Evolutionary conservation across 805 yeast species (phyloP), one percentile per base, ranked within the genome.

Genomic region (Metahyphopichia silvanorum): DNA sequence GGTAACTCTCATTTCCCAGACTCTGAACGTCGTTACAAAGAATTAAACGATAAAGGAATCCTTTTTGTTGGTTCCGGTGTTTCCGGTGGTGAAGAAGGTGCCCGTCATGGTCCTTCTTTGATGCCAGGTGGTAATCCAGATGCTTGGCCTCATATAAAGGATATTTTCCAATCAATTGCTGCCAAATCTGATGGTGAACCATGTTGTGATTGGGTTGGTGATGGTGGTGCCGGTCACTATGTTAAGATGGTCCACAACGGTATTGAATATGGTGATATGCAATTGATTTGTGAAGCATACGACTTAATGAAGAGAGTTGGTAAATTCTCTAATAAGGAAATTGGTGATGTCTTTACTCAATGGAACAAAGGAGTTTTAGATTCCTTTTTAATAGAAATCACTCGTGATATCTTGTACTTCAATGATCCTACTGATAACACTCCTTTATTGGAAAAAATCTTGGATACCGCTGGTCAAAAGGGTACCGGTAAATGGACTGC

Each of bases 401-500:
- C 98, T 47, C 86, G 94, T 67, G 97, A 91, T 63, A 88, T 91
- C 55, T 75, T 93, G 63, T 81, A 83, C 63, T 87, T 66, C 77
- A 77, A 87, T 63, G 97, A 91, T 62, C 71, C 71, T 40, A 77
- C 74, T 41, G 96, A 89, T 57, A 95, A 95, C 51, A 78, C 79
- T 47, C 95, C 98, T 55, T 70, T 93, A 47, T 94, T 91, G 40
- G 98, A 93, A 76, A 93, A 91, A 79, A 89, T 91, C 60, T 72
- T 88, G 66, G 98, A 91, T 71, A 66, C 86, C 57, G 98, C 98
- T 50, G 98, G 98, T 55, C 98, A 91, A 77, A 91, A 91, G 79
- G 98, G 98, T 79, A 91, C 98, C 49, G 98, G 98, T 75, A 91
- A 91, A 76, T 91, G 98, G 98, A 93, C 98, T 51, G 97, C 98